Percentiles rank a stretch among this genome's conserved stretches.
Evolutionary conservation across 176 grass and related monocot species (phyloP).

Genomic region (Hordeum marinum): DNA sequence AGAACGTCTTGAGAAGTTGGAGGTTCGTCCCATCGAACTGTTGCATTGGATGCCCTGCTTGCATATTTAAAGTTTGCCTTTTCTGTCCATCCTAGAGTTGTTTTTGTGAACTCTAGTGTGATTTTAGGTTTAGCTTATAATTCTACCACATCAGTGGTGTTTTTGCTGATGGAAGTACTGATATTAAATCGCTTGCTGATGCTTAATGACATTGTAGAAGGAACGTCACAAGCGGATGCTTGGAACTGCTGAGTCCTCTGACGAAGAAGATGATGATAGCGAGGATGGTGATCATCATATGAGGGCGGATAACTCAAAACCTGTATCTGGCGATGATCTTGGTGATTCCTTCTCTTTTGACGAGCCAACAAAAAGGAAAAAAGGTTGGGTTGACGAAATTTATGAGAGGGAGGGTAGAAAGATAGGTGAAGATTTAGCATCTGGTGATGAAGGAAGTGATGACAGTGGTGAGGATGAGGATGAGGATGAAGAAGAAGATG

Average conservation of each 20-base stretch:
- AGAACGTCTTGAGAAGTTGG: constrained; percentile 77
- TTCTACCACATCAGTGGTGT: not conserved
- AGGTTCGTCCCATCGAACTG: constrained; percentile 36
- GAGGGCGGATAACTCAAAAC: constrained; percentile 49
- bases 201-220: constrained; percentile 41
- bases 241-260: constrained; percentile 59
- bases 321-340: constrained; percentile 91
- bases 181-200: constrained; percentile 19
- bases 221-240: constrained; percentile 84
- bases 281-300: constrained; percentile 16
- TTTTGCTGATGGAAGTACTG: constrained; percentile 11
- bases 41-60: not conserved
- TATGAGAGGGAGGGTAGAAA: constrained; percentile 52
- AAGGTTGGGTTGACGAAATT: constrained; percentile 66
- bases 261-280: constrained; percentile 41
- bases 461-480: constrained; percentile 32
- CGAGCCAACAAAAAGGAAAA: constrained; percentile 39
- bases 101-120: constrained; percentile 12
- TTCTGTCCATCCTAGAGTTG: not conserved
- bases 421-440: constrained; percentile 43
- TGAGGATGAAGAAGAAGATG: constrained; percentile 28
- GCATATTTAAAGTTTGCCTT: constrained; percentile 20
- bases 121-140: constrained; percentile 4
- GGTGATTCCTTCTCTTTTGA: constrained; percentile 68
- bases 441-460: constrained; percentile 46